A percentile compares a stretch with the other conserved stretches of the same genome.
These are phyloP conservation scores for Eutrema japonicum DNA, from an alignment of 345 rosid genomes.

Conservation along the genomic window DNA sequence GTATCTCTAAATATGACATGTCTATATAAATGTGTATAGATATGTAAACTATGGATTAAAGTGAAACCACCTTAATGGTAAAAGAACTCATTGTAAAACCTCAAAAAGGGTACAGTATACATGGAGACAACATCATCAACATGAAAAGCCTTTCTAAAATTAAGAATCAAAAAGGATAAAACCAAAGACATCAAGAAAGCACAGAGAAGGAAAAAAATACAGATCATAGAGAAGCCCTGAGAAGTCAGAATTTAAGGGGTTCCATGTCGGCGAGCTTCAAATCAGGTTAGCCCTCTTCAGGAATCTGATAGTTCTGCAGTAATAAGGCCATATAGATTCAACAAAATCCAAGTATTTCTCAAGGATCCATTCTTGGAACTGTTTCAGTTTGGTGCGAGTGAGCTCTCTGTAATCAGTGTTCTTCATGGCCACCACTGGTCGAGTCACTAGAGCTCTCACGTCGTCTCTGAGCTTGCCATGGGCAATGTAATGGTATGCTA, in stretches of 20 bases:
- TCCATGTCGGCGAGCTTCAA: constrained; percentile 35
- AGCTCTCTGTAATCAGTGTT: constrained; percentile 67
- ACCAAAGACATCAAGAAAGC: constrained; percentile 16
- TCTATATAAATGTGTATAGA: constrained; percentile 15
- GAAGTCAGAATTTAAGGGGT: constrained; percentile 30
- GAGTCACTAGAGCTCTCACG: constrained; percentile 49
- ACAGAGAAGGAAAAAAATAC: constrained; percentile 11
- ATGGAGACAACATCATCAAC: constrained; percentile 35
- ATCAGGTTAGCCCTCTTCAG: constrained; percentile 89
- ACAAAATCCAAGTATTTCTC: constrained; percentile 80
- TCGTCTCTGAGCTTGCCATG: constrained; percentile 73
- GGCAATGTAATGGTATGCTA: constrained; percentile 55
- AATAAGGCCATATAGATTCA: constrained; percentile 92
- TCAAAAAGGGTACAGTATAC: constrained; percentile 41
- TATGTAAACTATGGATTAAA: background rate
- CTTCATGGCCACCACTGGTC: constrained; percentile 64
- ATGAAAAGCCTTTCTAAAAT: constrained; percentile 43
- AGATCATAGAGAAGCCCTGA: constrained; percentile 29
- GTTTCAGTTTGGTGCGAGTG: constrained; percentile 56
- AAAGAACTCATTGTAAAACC: constrained; percentile 38
- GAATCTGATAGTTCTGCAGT: constrained; percentile 93
- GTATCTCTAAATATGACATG: constrained; percentile 3
- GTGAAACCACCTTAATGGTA: background rate
- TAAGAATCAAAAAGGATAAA: constrained; percentile 33
- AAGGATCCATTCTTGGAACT: constrained; percentile 59